Conservation (phyloP, 805 yeast species). For the Candida nanaspora region DNA sequence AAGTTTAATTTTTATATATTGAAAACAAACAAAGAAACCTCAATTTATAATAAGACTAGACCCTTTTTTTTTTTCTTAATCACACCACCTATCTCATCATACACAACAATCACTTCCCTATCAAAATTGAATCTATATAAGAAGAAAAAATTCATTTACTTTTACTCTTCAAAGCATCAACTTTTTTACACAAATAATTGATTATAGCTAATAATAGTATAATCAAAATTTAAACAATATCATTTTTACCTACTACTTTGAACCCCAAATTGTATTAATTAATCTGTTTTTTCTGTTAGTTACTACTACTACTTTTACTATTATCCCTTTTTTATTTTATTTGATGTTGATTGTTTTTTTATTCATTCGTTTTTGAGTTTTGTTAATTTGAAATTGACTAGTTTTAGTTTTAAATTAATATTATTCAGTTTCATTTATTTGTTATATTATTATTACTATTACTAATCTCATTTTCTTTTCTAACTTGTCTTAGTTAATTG, state of each 20-base stretch:
- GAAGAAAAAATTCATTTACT: background rate
- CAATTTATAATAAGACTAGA: background rate
- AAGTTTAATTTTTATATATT: slow-evolving; percentile 45
- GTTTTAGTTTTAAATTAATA: background rate
- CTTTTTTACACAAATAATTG: no score
- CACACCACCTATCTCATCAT: background rate
- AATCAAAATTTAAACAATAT: no score
- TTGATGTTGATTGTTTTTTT: background rate
- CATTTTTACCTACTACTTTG: no score
- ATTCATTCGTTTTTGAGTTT: background rate
- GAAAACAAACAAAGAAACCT: background rate
- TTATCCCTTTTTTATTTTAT: background rate
- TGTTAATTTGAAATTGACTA: background rate
- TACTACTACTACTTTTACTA: no score
- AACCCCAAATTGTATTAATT: no score
- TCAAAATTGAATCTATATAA: background rate
- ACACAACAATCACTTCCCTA: no score
- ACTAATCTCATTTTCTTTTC: no score
- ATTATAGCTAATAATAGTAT: no score
- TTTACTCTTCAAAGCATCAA: background rate
- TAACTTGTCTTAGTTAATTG: background rate
- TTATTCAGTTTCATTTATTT: background rate
- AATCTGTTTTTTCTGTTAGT: no score
- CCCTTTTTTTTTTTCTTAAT: background rate
- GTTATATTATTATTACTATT: background rate